Percentiles rank a stretch among this genome's conserved stretches.
Evolutionary conservation across 208 protist species (phyloP).

Genomic region (Polymyxa betae): DNA sequence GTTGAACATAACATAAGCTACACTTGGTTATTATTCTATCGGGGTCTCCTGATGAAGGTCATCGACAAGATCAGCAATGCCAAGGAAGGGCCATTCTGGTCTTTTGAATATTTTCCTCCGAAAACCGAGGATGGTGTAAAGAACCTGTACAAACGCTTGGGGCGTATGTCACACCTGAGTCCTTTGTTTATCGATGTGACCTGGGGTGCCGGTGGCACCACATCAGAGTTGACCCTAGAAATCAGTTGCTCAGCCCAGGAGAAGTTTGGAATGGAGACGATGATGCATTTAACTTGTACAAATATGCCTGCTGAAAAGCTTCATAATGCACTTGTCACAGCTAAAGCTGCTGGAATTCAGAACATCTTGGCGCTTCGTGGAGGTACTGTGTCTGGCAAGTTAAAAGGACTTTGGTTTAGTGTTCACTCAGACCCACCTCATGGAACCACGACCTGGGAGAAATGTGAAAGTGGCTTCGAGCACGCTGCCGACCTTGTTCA

Average conservation of each 20-base stretch:
- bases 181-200: slow-evolving; percentile 92
- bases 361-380: slow-evolving; percentile 95
- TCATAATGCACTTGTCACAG: slow-evolving; percentile 77
- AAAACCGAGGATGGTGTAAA: slow-evolving; percentile 80
- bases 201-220: slow-evolving; percentile 90
- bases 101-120: slow-evolving; percentile 93
- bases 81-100: slow-evolving; percentile 78
- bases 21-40: too few species aligned
- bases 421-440: slow-evolving; percentile 35
- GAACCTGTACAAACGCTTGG: slow-evolving; percentile 65
- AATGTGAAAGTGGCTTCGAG: slow-evolving; percentile 73
- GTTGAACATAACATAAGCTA: too few species aligned
- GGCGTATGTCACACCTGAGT: slow-evolving; percentile 79
- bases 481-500: slow-evolving; percentile 90
- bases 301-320: slow-evolving; percentile 78
- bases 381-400: slow-evolving; percentile 63
- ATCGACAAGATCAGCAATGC: slow-evolving; percentile 81
- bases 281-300: slow-evolving; percentile 92
- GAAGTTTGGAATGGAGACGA: slow-evolving; percentile 79
- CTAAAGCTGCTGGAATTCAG: slow-evolving; percentile 82
- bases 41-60: slow-evolving; percentile 75
- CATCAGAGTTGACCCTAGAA: slow-evolving; percentile 80
- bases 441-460: slow-evolving; percentile 50
- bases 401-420: neutral
- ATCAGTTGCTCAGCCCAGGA: slow-evolving; percentile 79